A percentile compares a stretch with the other conserved stretches of the same genome.
phyloP scores from a whole-genome alignment of 495 filamentous ascomycete genomes.

The Jackrogersella minutella region DNA sequence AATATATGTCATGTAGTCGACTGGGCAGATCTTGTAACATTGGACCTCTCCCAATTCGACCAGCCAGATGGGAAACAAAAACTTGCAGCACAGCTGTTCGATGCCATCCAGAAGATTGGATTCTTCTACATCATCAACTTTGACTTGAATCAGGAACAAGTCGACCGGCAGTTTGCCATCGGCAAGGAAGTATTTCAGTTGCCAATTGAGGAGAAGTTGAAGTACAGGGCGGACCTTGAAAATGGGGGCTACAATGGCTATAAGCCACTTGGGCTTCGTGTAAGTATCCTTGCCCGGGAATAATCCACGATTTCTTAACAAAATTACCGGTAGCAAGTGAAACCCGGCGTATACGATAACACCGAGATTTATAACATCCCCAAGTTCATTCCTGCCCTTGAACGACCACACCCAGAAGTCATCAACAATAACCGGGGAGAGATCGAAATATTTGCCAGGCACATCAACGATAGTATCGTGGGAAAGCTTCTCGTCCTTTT shows the following conservation, averaged over 20 bases:
- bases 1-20: constrained; percentile 46
- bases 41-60: constrained; percentile 64
- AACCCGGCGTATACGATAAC: constrained; percentile 54
- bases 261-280: constrained; percentile 44
- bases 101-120: constrained; percentile 64
- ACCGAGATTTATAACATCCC: constrained; percentile 62
- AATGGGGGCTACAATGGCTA: constrained; percentile 47
- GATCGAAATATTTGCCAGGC: constrained; percentile 58
- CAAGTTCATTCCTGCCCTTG: constrained; percentile 55
- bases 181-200: constrained; percentile 65
- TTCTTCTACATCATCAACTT: constrained; percentile 70
- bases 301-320: constrained; percentile 28
- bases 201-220: constrained; percentile 57
- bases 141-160: constrained; percentile 64
- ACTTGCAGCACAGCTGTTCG: constrained; percentile 62
- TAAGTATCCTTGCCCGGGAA: constrained; percentile 1
- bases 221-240: constrained; percentile 44
- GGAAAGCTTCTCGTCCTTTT: constrained; percentile 59
- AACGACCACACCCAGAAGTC: constrained; percentile 43
- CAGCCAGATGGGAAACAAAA: constrained; percentile 62
- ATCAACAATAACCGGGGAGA: constrained; percentile 45
- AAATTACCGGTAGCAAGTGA: constrained; percentile 45
- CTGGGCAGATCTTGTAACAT: constrained; percentile 65
- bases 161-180: constrained; percentile 68
- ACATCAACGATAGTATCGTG: constrained; percentile 58